These are phyloP conservation scores for Echites panduratus DNA, from an alignment of 257 asterid species.

Conservation along the genomic window DNA sequence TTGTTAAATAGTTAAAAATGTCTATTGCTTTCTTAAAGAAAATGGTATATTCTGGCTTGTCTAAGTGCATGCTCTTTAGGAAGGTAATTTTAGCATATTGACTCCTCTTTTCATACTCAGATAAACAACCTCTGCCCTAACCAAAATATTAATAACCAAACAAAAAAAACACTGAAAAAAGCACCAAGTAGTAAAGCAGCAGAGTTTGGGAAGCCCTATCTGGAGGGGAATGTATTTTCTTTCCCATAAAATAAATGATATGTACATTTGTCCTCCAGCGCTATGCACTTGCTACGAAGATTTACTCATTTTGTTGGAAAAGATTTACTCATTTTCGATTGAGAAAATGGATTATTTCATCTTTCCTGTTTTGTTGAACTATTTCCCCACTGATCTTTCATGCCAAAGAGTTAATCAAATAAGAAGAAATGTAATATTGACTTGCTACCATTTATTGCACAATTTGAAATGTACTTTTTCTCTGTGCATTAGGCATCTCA, in stretches of 20 bases:
- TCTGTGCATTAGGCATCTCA: slow-evolving; percentile 66
- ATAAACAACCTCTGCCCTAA: background rate
- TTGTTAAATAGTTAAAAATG: background rate
- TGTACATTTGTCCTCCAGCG: too few relatives aligned
- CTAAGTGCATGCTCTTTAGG: background rate
- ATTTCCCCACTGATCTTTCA: background rate
- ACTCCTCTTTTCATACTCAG: background rate
- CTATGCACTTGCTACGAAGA: background rate
- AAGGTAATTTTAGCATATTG: background rate
- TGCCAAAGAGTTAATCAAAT: background rate
- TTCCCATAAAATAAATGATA: too few relatives aligned
- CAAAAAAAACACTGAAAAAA: too few relatives aligned
- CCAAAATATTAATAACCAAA: background rate
- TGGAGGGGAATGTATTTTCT: too few relatives aligned
- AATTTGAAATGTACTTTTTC: background rate
- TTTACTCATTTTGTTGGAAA: background rate
- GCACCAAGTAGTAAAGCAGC: background rate
- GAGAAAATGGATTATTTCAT: background rate
- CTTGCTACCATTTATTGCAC: background rate
- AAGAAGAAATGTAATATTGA: background rate
- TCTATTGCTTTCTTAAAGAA: background rate
- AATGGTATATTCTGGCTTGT: background rate
- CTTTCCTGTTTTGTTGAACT: background rate
- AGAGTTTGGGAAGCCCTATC: too few relatives aligned
- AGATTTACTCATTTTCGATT: background rate